Base-by-base conservation (phyloP, 306 rosid genomes). In the Quercus glauca region DNA sequence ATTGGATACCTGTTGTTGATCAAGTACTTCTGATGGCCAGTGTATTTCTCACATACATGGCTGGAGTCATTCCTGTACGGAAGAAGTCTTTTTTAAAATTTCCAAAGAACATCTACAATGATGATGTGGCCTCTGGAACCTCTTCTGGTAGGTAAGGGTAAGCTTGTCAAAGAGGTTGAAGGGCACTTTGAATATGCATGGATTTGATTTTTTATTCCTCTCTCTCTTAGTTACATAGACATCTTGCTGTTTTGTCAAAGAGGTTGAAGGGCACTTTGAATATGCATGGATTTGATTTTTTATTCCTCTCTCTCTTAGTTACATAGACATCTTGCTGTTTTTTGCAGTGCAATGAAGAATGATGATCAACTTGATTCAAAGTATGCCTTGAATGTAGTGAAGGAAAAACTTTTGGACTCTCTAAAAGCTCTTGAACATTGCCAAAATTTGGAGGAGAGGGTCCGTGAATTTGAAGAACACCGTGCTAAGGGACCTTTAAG, bases 121-220 rank as follows among this genome's bases (percentile, higher is more conserved):
- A 89, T 76, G 81, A 73, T 57, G 74, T 68, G n/a, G 75, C 70
- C 68, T 78, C 83, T 56, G 87, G 81, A 80, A 84, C 80, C 71
- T 74, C 94, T 87, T 91, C 94, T 95, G 99, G 99, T 95, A 92
- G 99, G 99, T 95, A 91, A 92, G 99, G 91, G 95, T 90, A 88
- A 85, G 91, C 89, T 69, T 73, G 71, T 88, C 83, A 79, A 86
- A 73, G 76, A 58, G 85, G 63, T 67, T 89, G 80, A 82, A 76
- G 74, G 84, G 14, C 63, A 81, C 35, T 15, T 67, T 21, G 41
- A 64, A 64, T 45, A 55, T 33, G 35, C 49, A 63, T 23, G 25
- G 25, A 23, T 23, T 23, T 23, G 25, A 23, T 23, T 23, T 23
- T 23, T 23, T 23, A 23, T 23, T 23, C 25, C 25, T 23, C 25